Conservation (phyloP, 108 stramenopile genomes). For the Cylindrotheca fusiformis region DNA sequence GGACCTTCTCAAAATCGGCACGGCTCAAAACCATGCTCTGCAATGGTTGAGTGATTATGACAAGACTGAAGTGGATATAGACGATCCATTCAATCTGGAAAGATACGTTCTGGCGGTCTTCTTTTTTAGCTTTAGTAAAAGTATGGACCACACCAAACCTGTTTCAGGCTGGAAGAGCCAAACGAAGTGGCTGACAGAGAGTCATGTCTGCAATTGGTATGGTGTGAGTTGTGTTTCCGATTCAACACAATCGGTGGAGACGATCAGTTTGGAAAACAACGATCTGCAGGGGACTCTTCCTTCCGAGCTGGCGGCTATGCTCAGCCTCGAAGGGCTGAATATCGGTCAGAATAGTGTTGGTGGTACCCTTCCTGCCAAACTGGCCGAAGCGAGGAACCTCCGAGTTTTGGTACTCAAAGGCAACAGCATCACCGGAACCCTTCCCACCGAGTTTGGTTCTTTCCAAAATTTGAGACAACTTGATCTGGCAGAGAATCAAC, state of each 20-base stretch:
- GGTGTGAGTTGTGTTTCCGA: slow-evolving; percentile 34
- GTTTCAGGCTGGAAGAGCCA: slow-evolving; percentile 27
- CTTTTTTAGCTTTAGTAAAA: slow-evolving; percentile 26
- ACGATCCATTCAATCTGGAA: slow-evolving; percentile 22
- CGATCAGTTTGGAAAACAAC: slow-evolving; percentile 19
- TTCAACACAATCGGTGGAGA: slow-evolving; percentile 9
- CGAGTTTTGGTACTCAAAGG: slow-evolving; percentile 6
- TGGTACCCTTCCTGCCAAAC: slow-evolving; percentile 23
- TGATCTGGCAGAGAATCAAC: slow-evolving; percentile 36
- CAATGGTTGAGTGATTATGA: slow-evolving; percentile 43
- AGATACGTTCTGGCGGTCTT: slow-evolving; percentile 52
- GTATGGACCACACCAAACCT: slow-evolving; percentile 4
- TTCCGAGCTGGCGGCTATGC: slow-evolving; percentile 29
- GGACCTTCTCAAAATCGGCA: slow-evolving; percentile 14
- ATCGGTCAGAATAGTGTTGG: slow-evolving; percentile 22
- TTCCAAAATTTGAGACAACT: slow-evolving; percentile 28
- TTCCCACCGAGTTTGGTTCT: slow-evolving; percentile 27
- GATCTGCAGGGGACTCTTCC: slow-evolving; percentile 27
- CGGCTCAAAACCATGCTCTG: slow-evolving; percentile 39
- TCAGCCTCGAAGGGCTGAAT: slow-evolving; percentile 7
- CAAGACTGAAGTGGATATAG: slow-evolving; percentile 9
- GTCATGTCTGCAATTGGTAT: slow-evolving; percentile 42
- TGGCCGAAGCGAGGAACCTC: slow-evolving; percentile 11
- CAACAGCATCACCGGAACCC: slow-evolving; percentile 25
- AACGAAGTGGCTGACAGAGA: slow-evolving; percentile 35